Conservation (phyloP, 2,329 filamentous ascomycete genomes). For the Diaporthe humulicola region DNA sequence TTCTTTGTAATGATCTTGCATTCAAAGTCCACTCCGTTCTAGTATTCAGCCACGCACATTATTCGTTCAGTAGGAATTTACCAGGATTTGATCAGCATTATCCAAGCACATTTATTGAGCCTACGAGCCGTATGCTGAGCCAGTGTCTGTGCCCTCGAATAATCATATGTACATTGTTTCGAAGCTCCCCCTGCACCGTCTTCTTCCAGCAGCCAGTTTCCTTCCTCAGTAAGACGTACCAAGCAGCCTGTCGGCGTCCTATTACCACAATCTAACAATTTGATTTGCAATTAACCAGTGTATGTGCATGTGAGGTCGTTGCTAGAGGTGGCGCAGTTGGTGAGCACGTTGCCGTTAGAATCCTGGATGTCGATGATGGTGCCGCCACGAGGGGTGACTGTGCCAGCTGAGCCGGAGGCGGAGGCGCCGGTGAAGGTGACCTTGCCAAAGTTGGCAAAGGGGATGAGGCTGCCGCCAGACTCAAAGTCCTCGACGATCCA, state of each 20-base stretch:
- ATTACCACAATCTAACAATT: not conserved
- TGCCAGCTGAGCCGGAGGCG: constrained; percentile 48
- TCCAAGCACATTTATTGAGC: not conserved
- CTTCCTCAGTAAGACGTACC: not conserved
- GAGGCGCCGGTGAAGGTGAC: constrained; percentile 56
- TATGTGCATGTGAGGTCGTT: constrained; percentile 50
- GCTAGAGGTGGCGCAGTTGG: constrained; percentile 34
- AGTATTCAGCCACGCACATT: no score
- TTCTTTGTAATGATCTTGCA: no score
- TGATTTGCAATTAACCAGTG: constrained; percentile 36
- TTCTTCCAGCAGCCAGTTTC: not conserved
- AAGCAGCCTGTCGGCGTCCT: no score
- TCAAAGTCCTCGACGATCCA: constrained; percentile 73
- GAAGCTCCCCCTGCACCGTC: not conserved
- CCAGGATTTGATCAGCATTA: not conserved
- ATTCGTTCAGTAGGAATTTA: not conserved
- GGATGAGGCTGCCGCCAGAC: constrained; percentile 52
- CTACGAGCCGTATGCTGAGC: not conserved
- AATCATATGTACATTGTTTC: not conserved
- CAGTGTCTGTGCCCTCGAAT: no score
- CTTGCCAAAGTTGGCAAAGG: constrained; percentile 59
- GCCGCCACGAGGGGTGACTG: constrained; percentile 51
- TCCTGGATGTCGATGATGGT: constrained; percentile 52
- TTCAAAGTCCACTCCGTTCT: no score
- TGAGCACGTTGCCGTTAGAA: constrained; percentile 27